Evolutionary conservation across 495 filamentous ascomycete genomes (phyloP).

Genomic region (Hypomontagnella submonticulosa): DNA sequence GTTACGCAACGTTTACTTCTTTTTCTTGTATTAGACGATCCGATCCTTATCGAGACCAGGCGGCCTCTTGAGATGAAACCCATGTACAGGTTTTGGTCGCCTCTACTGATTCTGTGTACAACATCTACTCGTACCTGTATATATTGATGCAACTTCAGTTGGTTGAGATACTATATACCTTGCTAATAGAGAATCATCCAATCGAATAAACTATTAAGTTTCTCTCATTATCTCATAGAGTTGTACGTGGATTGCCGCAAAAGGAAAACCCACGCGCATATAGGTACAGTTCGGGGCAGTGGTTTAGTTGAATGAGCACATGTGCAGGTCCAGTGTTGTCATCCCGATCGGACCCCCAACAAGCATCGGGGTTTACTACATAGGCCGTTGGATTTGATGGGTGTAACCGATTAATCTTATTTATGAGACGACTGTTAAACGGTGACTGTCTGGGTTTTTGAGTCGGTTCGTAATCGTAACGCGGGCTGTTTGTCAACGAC

Average conservation of each 20-base stretch:
- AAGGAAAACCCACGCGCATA: too few species aligned
- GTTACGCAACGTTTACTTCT: conserved; percentile 5
- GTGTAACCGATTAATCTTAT: too few species aligned
- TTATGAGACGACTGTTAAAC: too few species aligned
- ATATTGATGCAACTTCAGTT: conserved; percentile 9
- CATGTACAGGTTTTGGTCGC: conserved; percentile 1
- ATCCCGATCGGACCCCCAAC: too few species aligned
- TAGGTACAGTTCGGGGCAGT: too few species aligned
- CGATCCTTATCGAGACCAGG: neutral
- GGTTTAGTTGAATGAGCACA: too few species aligned
- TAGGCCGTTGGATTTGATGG: too few species aligned
- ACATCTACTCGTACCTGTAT: conserved; percentile 7
- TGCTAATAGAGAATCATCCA: conserved; percentile 14
- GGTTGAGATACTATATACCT: conserved; percentile 14
- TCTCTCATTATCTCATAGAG: too few species aligned
- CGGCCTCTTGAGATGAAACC: conserved; percentile 19
- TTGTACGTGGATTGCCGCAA: too few species aligned
- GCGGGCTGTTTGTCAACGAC: conserved; percentile 28
- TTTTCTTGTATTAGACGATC: conserved; percentile 13
- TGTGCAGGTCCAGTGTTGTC: too few species aligned
- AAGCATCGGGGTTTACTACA: too few species aligned
- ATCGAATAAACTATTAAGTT: neutral
- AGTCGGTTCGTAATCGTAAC: conserved; percentile 40
- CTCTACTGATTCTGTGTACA: conserved; percentile 11
- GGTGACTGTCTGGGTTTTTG: neutral